A percentile compares a stretch with the other conserved stretches of the same genome.
phyloP scores from a whole-genome alignment of 1,284 basidiomycete genomes.

The Meripilus lineatus region DNA sequence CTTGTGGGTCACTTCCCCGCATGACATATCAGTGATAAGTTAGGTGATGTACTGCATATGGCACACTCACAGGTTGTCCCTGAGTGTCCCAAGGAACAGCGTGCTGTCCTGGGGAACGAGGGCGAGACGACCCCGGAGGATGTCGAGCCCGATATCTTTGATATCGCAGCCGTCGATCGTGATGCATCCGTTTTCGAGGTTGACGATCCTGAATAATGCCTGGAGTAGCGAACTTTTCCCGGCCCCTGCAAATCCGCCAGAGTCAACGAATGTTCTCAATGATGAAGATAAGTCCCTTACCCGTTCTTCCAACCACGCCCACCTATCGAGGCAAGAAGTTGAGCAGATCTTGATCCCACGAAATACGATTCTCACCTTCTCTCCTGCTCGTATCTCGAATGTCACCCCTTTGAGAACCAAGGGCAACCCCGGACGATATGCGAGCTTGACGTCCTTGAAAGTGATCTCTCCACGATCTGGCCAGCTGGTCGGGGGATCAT shows the following conservation, averaged over 20 bases:
- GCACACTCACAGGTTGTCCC: slow-evolving; percentile 59
- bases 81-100: slow-evolving; percentile 60
- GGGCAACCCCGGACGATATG: slow-evolving; percentile 70
- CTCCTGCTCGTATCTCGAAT: slow-evolving; percentile 60
- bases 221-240: slow-evolving; percentile 78
- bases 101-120: slow-evolving; percentile 71
- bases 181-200: slow-evolving; percentile 58
- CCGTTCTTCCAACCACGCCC: slow-evolving; percentile 2
- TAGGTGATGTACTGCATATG: not conserved
- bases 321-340: too few species aligned
- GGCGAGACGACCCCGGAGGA: slow-evolving; percentile 57
- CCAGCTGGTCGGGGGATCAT: slow-evolving; percentile 62
- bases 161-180: slow-evolving; percentile 71
- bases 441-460: slow-evolving; percentile 59
- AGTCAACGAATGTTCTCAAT: not conserved
- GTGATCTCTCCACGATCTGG: slow-evolving; percentile 56
- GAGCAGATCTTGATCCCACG: too few species aligned
- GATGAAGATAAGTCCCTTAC: not conserved
- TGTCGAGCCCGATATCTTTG: slow-evolving; percentile 46
- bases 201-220: slow-evolving; percentile 70
- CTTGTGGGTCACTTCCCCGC: slow-evolving; percentile 49
- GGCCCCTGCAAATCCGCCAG: slow-evolving; percentile 62
- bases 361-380: slow-evolving; percentile 52
- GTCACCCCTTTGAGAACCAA: slow-evolving; percentile 65
- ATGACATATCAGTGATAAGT: slow-evolving; percentile 12